Evolutionary conservation across 1,284 basidiomycete genomes (phyloP), one percentile per base, ranked within the genome.

Genomic region (Pseudozyma thailandica): DNA sequence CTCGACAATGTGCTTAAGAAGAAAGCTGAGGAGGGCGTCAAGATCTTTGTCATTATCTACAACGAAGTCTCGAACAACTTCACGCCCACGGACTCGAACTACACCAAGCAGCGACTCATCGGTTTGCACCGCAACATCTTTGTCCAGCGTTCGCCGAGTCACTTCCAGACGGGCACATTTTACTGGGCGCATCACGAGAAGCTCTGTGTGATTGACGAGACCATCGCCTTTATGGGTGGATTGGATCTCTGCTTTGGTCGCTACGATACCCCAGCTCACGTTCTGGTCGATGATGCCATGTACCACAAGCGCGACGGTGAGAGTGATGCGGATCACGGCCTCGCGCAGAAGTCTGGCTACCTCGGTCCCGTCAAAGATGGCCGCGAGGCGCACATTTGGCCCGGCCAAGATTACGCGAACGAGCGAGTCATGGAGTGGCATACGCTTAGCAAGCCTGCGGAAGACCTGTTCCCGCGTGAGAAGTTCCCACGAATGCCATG

Each of bases 101-200:
- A 98, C 81, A 87, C 94, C 38, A 99, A 99, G 82, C 90, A 92
- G 77, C 88, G 88, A n/a, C 84, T 98, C n/a, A 88, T 88, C 20
- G 87, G 87, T 1, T 85, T 98, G 31, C 94, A 98, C 81, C 90
- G 90, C 9, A 98, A 98, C 83, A 92, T 99, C 62, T 90, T 94
- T 88, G 90, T 98, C 3, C 96, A 98, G 83, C 89, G 96, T 37
- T 98, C 94, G 13, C 96, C 96, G 0, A 95, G 93, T 5, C 95
- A 98, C 84, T 94, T 98, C 83, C 92, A 94, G 80, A 97, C 94
- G 0, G 94, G 95, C 4, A 98, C 94, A 0, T 93, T 97, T 83
- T 96, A 96, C 82, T 98, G 95, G 95, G 81, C 57, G 50, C 81
- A 94, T 90, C 96, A 98, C 84, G 96, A 99, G 85, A 99, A 98